phyloP scores from a whole-genome alignment of 345 rosid genomes.

The Gossypium herbaceum region DNA sequence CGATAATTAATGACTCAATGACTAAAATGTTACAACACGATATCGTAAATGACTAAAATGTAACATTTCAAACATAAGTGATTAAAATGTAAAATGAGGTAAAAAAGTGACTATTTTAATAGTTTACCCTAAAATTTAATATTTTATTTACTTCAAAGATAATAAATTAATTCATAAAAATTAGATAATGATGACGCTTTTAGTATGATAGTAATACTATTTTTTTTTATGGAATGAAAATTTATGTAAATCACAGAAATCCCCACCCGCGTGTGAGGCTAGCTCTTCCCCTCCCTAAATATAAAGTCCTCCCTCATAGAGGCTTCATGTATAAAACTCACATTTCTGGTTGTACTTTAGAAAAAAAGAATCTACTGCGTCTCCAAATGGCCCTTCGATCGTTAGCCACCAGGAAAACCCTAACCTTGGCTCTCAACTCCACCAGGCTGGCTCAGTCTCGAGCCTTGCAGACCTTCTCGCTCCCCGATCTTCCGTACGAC shows the following conservation, averaged over 20 bases:
- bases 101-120: too few relatives aligned
- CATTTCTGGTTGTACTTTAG: background rate
- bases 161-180: too few relatives aligned
- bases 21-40: too few relatives aligned
- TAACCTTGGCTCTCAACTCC: conserved; percentile 19
- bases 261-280: background rate
- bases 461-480: conserved; percentile 59
- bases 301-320: background rate
- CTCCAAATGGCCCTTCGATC: conserved; percentile 64
- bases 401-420: conserved; percentile 37
- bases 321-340: background rate
- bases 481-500: conserved; percentile 91
- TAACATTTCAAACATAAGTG: too few relatives aligned
- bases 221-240: too few relatives aligned
- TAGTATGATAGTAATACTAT: too few relatives aligned
- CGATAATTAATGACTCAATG: too few relatives aligned
- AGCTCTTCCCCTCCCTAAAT: background rate
- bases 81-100: too few relatives aligned
- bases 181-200: too few relatives aligned
- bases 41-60: too few relatives aligned
- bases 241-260: background rate
- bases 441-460: conserved; percentile 29
- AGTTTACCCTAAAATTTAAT: too few relatives aligned
- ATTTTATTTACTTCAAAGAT: too few relatives aligned
- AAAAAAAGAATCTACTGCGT: background rate